These are phyloP conservation scores for Stagonosporopsis cucurbitacearum DNA, from an alignment of 2,329 filamentous ascomycete species.

Conservation along the genomic window DNA sequence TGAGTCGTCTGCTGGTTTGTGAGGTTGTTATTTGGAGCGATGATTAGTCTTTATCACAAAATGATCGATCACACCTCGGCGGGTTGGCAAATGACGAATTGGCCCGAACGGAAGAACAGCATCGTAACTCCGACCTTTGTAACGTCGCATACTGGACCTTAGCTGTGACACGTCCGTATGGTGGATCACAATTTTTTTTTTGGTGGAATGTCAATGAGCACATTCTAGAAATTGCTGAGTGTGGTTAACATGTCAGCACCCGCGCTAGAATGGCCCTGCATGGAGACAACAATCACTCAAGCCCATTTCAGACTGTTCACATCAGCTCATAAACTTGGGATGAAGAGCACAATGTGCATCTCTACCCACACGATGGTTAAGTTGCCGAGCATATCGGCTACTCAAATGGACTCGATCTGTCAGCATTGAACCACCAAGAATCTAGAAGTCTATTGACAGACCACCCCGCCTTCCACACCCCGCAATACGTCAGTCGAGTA, in stretches of 20 bases:
- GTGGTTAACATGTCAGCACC: neutral
- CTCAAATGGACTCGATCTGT: neutral
- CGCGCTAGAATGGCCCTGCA: no score
- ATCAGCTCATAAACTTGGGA: no score
- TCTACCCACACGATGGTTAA: neutral
- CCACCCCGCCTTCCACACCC: slow-evolving; percentile 2
- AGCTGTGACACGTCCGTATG: neutral
- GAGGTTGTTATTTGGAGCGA: neutral
- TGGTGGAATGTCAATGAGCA: neutral
- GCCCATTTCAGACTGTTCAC: no score
- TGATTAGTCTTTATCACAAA: slow-evolving; percentile 5
- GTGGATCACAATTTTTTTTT: no score
- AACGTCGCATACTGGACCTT: neutral
- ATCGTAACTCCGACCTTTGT: slow-evolving; percentile 3
- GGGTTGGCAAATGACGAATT: slow-evolving; percentile 1
- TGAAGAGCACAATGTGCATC: no score
- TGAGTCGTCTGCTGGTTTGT: neutral
- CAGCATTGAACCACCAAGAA: neutral
- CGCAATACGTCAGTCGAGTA: slow-evolving; percentile 8
- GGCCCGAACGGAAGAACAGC: slow-evolving; percentile 7
- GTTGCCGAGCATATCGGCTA: slow-evolving; percentile 15
- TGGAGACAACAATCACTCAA: neutral
- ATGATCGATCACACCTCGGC: slow-evolving; percentile 4
- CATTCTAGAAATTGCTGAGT: neutral
- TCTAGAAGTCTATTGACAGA: slow-evolving; percentile 1